A percentile compares a stretch with the other conserved stretches of the same genome.
phyloP scores from a whole-genome alignment of 345 rosid genomes.

The Eutrema yunnanense region DNA sequence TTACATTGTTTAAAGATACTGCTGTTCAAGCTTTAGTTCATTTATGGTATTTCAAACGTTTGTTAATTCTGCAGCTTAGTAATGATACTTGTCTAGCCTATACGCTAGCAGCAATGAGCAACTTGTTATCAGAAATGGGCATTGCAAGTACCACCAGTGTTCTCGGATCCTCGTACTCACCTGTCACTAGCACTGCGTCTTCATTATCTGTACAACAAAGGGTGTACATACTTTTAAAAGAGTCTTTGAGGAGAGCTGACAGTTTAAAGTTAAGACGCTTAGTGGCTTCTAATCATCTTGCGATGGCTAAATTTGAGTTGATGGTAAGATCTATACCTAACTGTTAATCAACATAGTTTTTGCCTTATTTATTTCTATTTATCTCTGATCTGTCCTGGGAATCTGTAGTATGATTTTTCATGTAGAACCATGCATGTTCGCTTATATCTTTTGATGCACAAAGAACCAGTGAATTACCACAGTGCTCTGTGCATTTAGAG shows the following conservation, averaged over 20 bases:
- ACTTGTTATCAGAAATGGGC: slow-evolving; percentile 78
- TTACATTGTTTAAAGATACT: background rate
- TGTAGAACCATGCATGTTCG: background rate
- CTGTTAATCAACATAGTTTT: slow-evolving; percentile 7
- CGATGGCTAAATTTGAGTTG: slow-evolving; percentile 89
- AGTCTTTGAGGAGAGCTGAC: slow-evolving; percentile 81
- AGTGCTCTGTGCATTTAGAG: background rate
- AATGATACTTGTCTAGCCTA: slow-evolving; percentile 96
- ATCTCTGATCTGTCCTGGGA: background rate
- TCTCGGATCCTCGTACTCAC: slow-evolving; percentile 78
- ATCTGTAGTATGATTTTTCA: background rate
- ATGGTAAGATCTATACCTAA: slow-evolving; percentile 46
- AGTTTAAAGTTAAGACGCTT: slow-evolving; percentile 68
- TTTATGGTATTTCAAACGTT: background rate
- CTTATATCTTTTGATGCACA: background rate
- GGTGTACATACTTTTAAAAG: slow-evolving; percentile 75
- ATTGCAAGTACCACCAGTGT: slow-evolving; percentile 58
- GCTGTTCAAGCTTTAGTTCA: slow-evolving; percentile 3
- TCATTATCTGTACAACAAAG: slow-evolving; percentile 85
- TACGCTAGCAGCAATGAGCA: slow-evolving; percentile 85
- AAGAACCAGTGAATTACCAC: background rate
- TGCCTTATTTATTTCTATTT: background rate
- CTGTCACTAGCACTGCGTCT: slow-evolving; percentile 50
- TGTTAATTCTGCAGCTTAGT: slow-evolving; percentile 58
- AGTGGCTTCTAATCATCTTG: slow-evolving; percentile 91